A percentile compares a stretch with the other conserved stretches of the same genome.
Evolutionary conservation across 1,139 yeast genomes (phyloP).

Genomic region (Taphrina pruni): DNA sequence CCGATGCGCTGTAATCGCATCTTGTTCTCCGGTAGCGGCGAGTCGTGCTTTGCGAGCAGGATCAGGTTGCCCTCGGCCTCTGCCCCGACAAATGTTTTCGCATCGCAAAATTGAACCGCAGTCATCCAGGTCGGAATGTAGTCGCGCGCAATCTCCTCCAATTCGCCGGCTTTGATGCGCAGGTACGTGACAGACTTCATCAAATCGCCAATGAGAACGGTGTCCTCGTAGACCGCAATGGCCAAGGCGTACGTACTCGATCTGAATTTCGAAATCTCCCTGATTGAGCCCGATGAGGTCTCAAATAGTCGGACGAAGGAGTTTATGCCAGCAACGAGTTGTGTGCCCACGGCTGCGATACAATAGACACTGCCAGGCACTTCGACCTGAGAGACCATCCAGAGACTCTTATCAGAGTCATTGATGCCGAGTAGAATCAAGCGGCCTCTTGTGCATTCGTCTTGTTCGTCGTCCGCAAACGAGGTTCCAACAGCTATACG

Average conservation of each 20-base stretch:
- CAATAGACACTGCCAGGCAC: constrained; percentile 46
- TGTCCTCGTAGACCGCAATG: constrained; percentile 42
- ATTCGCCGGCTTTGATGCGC: constrained; percentile 17
- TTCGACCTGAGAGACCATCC: constrained; percentile 41
- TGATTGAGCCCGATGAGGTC: constrained; percentile 7
- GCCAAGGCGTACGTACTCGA: constrained; percentile 46
- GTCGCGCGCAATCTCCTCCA: constrained; percentile 46
- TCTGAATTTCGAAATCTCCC: constrained; percentile 38
- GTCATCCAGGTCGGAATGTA: constrained; percentile 48
- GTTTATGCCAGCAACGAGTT: constrained; percentile 45
- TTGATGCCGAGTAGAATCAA: constrained; percentile 41
- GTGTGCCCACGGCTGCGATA: constrained; percentile 40
- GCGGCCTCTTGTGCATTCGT: constrained; percentile 46
- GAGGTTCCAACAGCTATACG: constrained; percentile 46
- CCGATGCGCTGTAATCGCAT: constrained; percentile 43
- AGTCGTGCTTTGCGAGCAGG: constrained; percentile 38
- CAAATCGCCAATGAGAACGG: constrained; percentile 46
- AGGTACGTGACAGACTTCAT: constrained; percentile 46
- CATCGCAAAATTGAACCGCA: constrained; percentile 44
- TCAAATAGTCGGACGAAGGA: constrained; percentile 43
- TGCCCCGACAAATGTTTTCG: constrained; percentile 43
- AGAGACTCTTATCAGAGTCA: constrained; percentile 41
- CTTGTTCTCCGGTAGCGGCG: constrained; percentile 40
- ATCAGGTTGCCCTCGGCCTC: constrained; percentile 47
- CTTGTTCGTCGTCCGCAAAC: constrained; percentile 43